Conservation (phyloP, 1,284 basidiomycete genomes). For the Peniophora sp. region DNA sequence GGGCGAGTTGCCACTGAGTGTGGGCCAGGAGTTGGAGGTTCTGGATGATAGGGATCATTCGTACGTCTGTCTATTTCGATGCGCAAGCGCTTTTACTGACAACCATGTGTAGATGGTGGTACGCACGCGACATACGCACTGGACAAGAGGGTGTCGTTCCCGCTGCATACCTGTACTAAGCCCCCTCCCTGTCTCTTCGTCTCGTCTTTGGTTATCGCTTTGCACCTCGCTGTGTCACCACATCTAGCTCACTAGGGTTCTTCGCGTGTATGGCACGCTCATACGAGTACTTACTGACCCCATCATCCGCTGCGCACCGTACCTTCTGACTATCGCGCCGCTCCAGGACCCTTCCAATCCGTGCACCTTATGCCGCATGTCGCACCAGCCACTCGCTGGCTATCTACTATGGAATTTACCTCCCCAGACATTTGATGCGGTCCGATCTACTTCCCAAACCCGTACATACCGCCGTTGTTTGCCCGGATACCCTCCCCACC, state of each 20-base stretch:
- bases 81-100: conserved; percentile 4
- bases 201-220: conserved; percentile 2
- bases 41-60: conserved; percentile 73
- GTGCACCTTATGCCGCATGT: too few relatives aligned
- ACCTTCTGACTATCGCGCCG: too few relatives aligned
- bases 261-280: too few relatives aligned
- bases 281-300: too few relatives aligned
- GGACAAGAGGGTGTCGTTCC: conserved; percentile 84
- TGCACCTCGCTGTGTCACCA: not conserved
- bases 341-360: too few relatives aligned
- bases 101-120: conserved; percentile 73
- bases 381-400: too few relatives aligned
- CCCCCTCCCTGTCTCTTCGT: conserved; percentile 3
- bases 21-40: conserved; percentile 69
- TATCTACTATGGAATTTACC: too few relatives aligned
- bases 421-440: too few relatives aligned
- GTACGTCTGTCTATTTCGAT: conserved; percentile 34
- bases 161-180: conserved; percentile 77
- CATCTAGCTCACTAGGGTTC: not conserved
- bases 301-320: too few relatives aligned
- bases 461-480: too few relatives aligned
- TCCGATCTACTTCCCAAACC: too few relatives aligned
- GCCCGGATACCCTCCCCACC: too few relatives aligned
- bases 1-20: conserved; percentile 63
- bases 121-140: conserved; percentile 69